These are phyloP conservation scores for Coemansia sp. DNA, from an alignment of 371 early-diverging fungal genomes.

Conservation along the genomic window DNA sequence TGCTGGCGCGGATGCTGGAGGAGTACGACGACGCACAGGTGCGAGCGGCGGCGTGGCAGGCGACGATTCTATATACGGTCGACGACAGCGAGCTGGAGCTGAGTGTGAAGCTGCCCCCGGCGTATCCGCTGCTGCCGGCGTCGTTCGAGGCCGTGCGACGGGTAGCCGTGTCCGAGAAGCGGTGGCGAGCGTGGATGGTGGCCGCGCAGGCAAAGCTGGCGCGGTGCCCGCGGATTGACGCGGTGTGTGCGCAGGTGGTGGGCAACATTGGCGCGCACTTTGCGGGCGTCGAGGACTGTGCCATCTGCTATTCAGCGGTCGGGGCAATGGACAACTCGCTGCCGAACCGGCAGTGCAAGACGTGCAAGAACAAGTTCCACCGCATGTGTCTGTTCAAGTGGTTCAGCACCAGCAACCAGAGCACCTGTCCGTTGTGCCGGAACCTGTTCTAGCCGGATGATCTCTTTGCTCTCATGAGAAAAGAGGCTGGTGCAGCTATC, in stretches of 20 bases:
- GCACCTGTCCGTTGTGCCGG: conserved; percentile 91
- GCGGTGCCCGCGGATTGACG: conserved; percentile 80
- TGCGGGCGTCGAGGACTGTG: conserved; percentile 92
- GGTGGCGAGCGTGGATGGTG: conserved; percentile 91
- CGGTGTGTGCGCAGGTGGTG: conserved; percentile 76
- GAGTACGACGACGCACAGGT: conserved; percentile 61
- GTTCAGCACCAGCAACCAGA: conserved; percentile 87
- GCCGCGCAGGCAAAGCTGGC: conserved; percentile 75
- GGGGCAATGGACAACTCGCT: conserved; percentile 84
- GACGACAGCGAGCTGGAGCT: conserved; percentile 89
- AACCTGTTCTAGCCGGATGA: conserved; percentile 63
- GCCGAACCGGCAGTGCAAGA: conserved; percentile 88
- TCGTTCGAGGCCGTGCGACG: conserved; percentile 75
- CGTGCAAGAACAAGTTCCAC: conserved; percentile 96
- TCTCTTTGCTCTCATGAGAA: too few relatives aligned
- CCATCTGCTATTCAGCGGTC: conserved; percentile 95
- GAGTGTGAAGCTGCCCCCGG: conserved; percentile 72
- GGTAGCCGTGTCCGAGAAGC: conserved; percentile 81
- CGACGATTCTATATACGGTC: conserved; percentile 72
- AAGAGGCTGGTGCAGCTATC: too few relatives aligned
- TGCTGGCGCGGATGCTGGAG: conserved; percentile 15
- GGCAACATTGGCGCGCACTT: conserved; percentile 88
- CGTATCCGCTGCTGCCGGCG: conserved; percentile 81
- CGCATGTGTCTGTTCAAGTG: conserved; percentile 93
- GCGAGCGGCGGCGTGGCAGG: conserved; percentile 58